Evolutionary conservation across 208 protist genomes (phyloP).

Genomic region (Trypanosoma vivax): DNA sequence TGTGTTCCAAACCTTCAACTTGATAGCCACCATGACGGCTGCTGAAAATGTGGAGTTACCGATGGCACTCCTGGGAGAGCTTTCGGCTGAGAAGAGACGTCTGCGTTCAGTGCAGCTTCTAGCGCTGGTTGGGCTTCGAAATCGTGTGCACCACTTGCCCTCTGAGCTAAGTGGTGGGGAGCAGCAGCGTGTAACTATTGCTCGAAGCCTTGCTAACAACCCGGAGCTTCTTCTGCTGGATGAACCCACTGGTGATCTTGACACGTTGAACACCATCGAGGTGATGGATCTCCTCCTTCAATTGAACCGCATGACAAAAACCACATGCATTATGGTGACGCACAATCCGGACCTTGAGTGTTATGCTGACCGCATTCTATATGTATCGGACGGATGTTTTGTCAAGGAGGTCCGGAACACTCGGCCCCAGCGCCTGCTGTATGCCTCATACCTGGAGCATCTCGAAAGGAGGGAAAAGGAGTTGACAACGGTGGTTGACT

Average conservation of each 20-base stretch:
- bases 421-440: conserved; percentile 65
- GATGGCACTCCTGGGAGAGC: conserved; percentile 92
- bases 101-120: conserved; percentile 87
- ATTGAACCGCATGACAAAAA: conserved; percentile 89
- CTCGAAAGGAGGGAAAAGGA: conserved; percentile 45
- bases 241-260: conserved; percentile 95
- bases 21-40: conserved; percentile 95
- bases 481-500: neutral
- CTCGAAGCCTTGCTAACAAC: conserved; percentile 92
- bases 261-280: conserved; percentile 94
- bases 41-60: conserved; percentile 97
- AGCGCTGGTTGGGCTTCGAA: conserved; percentile 91
- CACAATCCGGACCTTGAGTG: conserved; percentile 97
- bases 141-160: conserved; percentile 92
- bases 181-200: conserved; percentile 94
- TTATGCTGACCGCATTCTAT: conserved; percentile 95
- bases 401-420: conserved; percentile 86
- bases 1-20: conserved; percentile 98
- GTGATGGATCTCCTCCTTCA: conserved; percentile 96
- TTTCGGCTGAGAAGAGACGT: conserved; percentile 66
- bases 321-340: conserved; percentile 96
- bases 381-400: conserved; percentile 91
- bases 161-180: conserved; percentile 96
- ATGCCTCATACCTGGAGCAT: conserved; percentile 72
- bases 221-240: conserved; percentile 94